Conservation (phyloP, 768 basidiomycete genomes). For the Lactifluus rugatus region DNA sequence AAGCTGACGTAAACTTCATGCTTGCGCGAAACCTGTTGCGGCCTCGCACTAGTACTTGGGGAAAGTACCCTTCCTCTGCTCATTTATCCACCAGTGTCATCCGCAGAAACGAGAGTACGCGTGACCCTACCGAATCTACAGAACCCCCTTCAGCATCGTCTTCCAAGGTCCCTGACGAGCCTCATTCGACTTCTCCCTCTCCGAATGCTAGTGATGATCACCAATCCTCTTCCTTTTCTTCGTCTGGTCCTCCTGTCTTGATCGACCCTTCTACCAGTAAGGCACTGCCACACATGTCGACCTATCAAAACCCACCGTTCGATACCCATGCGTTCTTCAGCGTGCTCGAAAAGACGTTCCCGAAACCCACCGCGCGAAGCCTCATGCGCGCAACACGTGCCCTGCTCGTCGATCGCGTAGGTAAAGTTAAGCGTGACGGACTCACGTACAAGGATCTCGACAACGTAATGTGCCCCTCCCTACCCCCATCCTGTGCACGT, state of each 20-base stretch:
- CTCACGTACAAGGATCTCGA: constrained; percentile 70
- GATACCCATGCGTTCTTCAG: constrained; percentile 72
- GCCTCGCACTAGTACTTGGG: constrained; percentile 1
- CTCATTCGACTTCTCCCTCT: constrained; percentile 10
- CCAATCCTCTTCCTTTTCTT: background rate
- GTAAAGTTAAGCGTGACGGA: constrained; percentile 60
- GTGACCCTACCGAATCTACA: background rate
- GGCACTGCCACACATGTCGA: constrained; percentile 21
- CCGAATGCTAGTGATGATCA: background rate
- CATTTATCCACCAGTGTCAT: background rate
- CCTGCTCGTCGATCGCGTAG: constrained; percentile 65
- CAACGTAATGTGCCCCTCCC: constrained; percentile 45
- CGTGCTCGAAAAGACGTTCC: constrained; percentile 64
- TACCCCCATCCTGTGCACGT: background rate
- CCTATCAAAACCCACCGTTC: constrained; percentile 65
- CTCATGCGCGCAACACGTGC: constrained; percentile 81
- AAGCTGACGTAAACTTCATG: background rate
- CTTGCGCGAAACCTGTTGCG: constrained; percentile 2
- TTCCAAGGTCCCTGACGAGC: background rate
- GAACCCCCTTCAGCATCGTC: constrained; percentile 1
- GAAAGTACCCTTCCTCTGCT: background rate
- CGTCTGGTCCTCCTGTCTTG: constrained; percentile 7
- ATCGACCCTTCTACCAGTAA: background rate
- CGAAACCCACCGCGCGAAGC: constrained; percentile 60
- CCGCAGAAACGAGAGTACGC: background rate